phyloP scores from a whole-genome alignment of 331 rosid genomes.

The Erythrophleum ivorense region DNA sequence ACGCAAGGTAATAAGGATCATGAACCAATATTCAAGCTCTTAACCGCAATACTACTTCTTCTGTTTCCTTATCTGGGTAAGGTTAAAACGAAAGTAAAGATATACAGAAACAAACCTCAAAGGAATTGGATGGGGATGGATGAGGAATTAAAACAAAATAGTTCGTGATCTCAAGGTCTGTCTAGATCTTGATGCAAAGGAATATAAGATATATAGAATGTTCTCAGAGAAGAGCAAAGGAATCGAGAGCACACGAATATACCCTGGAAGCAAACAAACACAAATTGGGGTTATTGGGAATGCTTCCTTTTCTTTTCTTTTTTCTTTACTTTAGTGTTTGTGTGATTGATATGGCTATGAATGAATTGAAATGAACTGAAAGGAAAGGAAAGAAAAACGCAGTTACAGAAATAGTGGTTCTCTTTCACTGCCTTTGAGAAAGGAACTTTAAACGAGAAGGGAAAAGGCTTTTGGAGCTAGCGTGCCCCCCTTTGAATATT shows the following conservation, averaged over 20 bases:
- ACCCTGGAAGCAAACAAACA: conserved; percentile 19
- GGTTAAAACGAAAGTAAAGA: neutral
- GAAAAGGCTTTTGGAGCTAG: conserved; percentile 29
- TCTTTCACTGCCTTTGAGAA: conserved; percentile 48
- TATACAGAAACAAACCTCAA: neutral
- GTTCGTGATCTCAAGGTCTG: neutral
- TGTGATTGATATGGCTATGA: conserved; percentile 30
- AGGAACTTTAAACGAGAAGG: conserved; percentile 47
- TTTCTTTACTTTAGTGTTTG: neutral
- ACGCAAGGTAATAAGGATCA: no score
- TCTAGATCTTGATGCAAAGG: neutral
- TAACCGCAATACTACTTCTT: neutral
- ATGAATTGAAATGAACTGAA: neutral
- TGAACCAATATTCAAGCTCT: no score
- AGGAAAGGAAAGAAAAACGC: conserved; percentile 9
- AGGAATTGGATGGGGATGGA: neutral
- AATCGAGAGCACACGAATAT: neutral
- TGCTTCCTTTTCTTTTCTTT: neutral
- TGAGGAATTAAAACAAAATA: neutral
- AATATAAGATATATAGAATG: neutral
- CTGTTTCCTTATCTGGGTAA: neutral
- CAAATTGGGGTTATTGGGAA: conserved; percentile 28
- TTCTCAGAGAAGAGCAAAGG: neutral
- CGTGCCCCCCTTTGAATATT: conserved; percentile 39
- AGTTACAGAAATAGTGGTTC: conserved; percentile 6